These are phyloP conservation scores for Roridomyces roridus DNA, from an alignment of 768 basidiomycete genomes.

Conservation along the genomic window DNA sequence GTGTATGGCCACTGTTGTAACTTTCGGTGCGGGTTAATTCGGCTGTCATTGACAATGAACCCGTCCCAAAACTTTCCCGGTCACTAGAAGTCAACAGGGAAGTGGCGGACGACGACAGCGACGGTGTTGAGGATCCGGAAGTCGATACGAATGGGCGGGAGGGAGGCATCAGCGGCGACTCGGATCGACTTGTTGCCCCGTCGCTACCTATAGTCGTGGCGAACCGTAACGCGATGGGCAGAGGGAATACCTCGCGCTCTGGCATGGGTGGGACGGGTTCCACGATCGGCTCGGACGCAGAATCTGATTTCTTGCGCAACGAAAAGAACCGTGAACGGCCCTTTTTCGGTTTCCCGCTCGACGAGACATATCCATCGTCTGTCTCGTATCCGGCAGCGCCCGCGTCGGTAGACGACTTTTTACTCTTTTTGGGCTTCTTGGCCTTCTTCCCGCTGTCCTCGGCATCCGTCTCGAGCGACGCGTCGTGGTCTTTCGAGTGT, in stretches of 20 bases:
- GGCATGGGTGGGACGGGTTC: constrained; percentile 31
- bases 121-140: constrained; percentile 17
- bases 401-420: constrained; percentile 7
- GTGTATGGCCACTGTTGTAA: not conserved
- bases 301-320: constrained; percentile 42
- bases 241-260: constrained; percentile 37
- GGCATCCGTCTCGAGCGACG: constrained; percentile 11
- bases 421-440: constrained; percentile 29
- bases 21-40: not conserved
- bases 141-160: constrained; percentile 14
- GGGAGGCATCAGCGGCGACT: constrained; percentile 17
- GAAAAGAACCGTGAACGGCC: constrained; percentile 46
- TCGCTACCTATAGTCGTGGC: constrained; percentile 39
- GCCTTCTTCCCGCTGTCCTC: constrained; percentile 17
- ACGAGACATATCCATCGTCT: constrained; percentile 31
- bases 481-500: constrained; percentile 29
- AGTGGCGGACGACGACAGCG: constrained; percentile 19
- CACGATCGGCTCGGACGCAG: constrained; percentile 35
- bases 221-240: constrained; percentile 56
- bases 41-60: not conserved
- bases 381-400: constrained; percentile 31
- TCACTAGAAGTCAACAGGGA: constrained; percentile 20
- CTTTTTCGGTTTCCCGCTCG: constrained; percentile 36
- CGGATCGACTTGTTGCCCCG: constrained; percentile 2
- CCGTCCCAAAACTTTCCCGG: constrained; percentile 11